phyloP scores from a whole-genome alignment of 306 rosid genomes.

The Bauhinia variegata region DNA sequence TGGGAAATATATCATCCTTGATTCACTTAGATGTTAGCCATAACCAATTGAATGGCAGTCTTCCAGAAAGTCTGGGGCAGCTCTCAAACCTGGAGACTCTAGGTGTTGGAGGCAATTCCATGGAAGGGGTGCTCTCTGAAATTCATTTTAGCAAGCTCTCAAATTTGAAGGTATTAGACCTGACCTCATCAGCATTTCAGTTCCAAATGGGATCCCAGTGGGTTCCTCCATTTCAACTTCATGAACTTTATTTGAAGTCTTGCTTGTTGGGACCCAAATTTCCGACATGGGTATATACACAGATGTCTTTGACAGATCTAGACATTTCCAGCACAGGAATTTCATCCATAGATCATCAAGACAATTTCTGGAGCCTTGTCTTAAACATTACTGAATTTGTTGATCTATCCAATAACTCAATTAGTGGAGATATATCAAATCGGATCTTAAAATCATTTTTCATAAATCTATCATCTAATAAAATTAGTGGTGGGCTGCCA shows the following conservation, averaged over 20 bases:
- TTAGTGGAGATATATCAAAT: conserved; percentile 20
- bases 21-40: not conserved
- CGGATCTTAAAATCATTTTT: not conserved
- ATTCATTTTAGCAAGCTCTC: not conserved
- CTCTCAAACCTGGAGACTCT: not conserved
- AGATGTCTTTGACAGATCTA: not conserved
- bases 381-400: not conserved
- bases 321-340: conserved; percentile 10
- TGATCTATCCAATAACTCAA: conserved; percentile 22
- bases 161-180: not conserved
- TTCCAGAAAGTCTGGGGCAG: not conserved
- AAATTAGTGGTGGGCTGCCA: conserved; percentile 13
- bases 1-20: conserved; percentile 39
- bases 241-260: not conserved
- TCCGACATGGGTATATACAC: conserved; percentile 35
- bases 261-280: conserved; percentile 32
- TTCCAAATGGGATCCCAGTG: conserved; percentile 18
- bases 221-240: conserved; percentile 30
- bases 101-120: not conserved
- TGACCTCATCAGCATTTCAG: not conserved
- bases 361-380: conserved; percentile 28
- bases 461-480: not conserved
- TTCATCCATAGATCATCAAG: not conserved
- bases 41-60: not conserved
- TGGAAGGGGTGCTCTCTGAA: not conserved